Evolutionary conservation across 345 rosid species (phyloP), one percentile per base, ranked within the genome.

Genomic region (Dipteronia dyeriana): DNA sequence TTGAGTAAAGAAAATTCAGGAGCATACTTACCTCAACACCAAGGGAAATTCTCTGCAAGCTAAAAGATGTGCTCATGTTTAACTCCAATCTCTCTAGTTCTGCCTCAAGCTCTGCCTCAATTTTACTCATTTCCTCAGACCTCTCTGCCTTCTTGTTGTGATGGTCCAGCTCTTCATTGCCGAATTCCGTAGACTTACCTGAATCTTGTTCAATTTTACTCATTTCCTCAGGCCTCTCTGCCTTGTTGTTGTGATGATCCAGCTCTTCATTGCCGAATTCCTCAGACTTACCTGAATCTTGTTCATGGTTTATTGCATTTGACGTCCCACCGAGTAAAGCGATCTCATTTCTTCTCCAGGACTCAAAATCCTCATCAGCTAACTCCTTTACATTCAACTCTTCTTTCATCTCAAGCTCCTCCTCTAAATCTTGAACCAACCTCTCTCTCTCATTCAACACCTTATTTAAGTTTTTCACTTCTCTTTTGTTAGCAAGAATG

Each of bases 41-140:
- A 65, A 59, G 79, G 20, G 56, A 22, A n/a, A 57, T 51, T 6
- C 34, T 63, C 62, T 71, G 39, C 73, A 71, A 67, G 60, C 61
- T 76, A 56, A 78, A 53, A 56, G 74, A 53, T 23, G 62, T 62
- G 54, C 29, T 79, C 69, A 80, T 72, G 75, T 78, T 82, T 39
- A 70, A 26, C 41, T 71, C 84, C 73, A 86, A 66, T 74, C 80
- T 73, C 77, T 77, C 74, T 9, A 84, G 76, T 66, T 82, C 89
- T 34, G 79, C 87, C 65, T 84, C 85, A 54, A 86, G 84, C 81
- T 84, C 82, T 2, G 81, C 86, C 78, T 84, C 87, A 5, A 82
- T 86, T 80, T 82, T 74, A 31, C 78, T 80, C 80, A 76, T 79
- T 29, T 49, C 71, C 56, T 80, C 76, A 3, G 65, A 56, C 14